Evolutionary conservation across 305 asterid genomes (phyloP), one percentile per base, ranked within the genome.

Genomic region (Euphrasia arctica): DNA sequence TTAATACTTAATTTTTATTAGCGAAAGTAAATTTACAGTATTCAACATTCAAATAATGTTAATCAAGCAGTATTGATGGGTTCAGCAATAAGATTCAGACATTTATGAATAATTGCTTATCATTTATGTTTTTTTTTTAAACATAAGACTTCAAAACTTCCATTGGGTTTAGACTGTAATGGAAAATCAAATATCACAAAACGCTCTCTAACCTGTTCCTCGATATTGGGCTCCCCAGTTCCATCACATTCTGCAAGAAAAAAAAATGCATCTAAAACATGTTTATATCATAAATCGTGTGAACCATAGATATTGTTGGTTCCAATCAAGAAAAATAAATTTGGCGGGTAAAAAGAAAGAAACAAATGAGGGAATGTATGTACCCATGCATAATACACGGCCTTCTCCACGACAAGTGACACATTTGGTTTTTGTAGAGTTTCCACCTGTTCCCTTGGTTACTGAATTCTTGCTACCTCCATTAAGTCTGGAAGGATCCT

Each of bases 141-240:
- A 28, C 67, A 59, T 22, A 9, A 67, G 55, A 62, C 61, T 22
- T 9, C 41, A 45, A 12, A 15, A 47, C 29, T 11, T 27, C 28
- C 18, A 29, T 2, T 5, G 22, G 22, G 22, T 18, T 18, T 18
- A 18, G 54, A 49, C 11, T 25, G 32, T 31, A 45, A 58, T 58
- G 50, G 12, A 56, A 13, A 27, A 47, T 27, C 9, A 12, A 8
- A 43, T 5, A 28, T 6, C 11, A 49, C 34, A 10, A 4, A 27
- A 58, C 45, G 51, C 54, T 39, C 2, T 47, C 86, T 72, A 48
- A 89, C 98, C 98, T 87, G 98, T 70, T 75, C 79, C 77, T 92
- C 98, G 55, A 92, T 66, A 62, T 92, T 92, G 48, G 96, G 97
- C 82, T 90, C 97, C 34, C 98, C 97, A 62, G 90, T 87, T 66